Percentiles rank a stretch among this genome's conserved stretches.
Conservation (phyloP, 805 yeast genomes). For the Candida ascalaphidarum region DNA sequence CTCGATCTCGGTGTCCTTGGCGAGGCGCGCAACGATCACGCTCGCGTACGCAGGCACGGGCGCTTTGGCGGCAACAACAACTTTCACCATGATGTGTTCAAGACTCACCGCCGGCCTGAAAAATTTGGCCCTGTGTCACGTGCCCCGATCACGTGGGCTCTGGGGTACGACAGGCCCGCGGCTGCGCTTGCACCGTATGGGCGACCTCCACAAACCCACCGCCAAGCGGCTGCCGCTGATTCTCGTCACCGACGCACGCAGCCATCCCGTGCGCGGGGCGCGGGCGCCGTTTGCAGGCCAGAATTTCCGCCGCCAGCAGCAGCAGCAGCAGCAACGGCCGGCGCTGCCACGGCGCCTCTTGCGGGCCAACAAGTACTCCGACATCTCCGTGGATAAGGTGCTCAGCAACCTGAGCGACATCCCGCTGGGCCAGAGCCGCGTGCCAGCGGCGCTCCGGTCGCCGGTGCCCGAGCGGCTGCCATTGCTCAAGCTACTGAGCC, state of each 20-base stretch:
- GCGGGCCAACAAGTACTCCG: conserved; percentile 46
- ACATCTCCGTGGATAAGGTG: conserved; percentile 74
- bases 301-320: conserved; percentile 31
- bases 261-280: conserved; percentile 38
- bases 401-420: conserved; percentile 74
- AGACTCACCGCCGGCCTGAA: too few species aligned
- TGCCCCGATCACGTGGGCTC: too few species aligned
- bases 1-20: conserved; percentile 47
- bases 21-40: conserved; percentile 68
- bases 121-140: too few species aligned
- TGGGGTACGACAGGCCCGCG: too few species aligned
- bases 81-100: conserved; percentile 26
- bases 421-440: conserved; percentile 66
- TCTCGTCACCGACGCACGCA: conserved; percentile 82
- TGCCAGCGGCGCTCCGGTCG: conserved; percentile 17
- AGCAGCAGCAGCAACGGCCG: conserved; percentile 14
- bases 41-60: conserved; percentile 73
- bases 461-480: conserved; percentile 3
- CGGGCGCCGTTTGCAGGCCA: conserved; percentile 79
- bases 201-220: too few species aligned
- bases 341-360: too few species aligned
- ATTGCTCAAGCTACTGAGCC: conserved; percentile 42
- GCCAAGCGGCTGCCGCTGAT: conserved; percentile 91
- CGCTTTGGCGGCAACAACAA: conserved; percentile 81
- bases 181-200: too few species aligned